A percentile compares a stretch with the other conserved stretches of the same genome.
phyloP scores from a whole-genome alignment of 2,329 filamentous ascomycete species.

The Fusarium cicatricum region DNA sequence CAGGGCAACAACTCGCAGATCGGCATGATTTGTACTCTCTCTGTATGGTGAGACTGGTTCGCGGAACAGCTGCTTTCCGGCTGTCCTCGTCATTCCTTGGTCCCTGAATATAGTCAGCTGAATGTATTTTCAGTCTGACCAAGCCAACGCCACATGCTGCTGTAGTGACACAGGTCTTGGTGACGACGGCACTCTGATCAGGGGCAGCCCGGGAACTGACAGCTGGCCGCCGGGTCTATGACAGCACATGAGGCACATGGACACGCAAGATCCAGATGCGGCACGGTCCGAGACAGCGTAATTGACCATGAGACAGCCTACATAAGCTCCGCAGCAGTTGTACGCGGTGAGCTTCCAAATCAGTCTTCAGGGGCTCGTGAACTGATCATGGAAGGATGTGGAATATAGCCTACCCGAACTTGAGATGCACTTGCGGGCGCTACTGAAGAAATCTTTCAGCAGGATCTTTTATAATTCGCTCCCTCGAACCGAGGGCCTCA shows the following conservation, averaged over 20 bases:
- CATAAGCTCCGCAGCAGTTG: conserved; percentile 8
- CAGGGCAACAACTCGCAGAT: conserved; percentile 7
- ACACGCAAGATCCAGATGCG: conserved; percentile 37
- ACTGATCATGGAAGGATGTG: not conserved
- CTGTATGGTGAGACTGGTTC: conserved; percentile 5
- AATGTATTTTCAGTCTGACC: conserved; percentile 9
- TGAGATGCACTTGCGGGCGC: not conserved
- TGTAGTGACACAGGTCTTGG: conserved; percentile 28
- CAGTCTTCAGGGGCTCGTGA: not conserved
- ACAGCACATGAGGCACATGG: conserved; percentile 26
- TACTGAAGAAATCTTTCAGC: too few species aligned
- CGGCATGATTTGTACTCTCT: conserved; percentile 1
- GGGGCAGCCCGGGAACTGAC: conserved; percentile 35
- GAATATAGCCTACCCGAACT: not conserved
- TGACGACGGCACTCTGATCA: conserved; percentile 22
- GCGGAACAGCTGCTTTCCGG: conserved; percentile 16
- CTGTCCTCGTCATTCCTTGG: conserved; percentile 32
- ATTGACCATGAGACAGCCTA: conserved; percentile 21
- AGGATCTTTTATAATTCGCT: not conserved
- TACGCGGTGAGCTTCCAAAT: conserved; percentile 8
- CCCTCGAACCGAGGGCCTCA: not conserved
- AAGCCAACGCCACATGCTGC: conserved; percentile 20
- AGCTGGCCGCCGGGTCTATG: conserved; percentile 26
- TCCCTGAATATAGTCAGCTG: conserved; percentile 31
- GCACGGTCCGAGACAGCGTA: conserved; percentile 38